Percentiles rank a stretch among this genome's conserved stretches.
phyloP scores from a whole-genome alignment of 1,139 yeast genomes.

The Kodamaea anthophila region DNA sequence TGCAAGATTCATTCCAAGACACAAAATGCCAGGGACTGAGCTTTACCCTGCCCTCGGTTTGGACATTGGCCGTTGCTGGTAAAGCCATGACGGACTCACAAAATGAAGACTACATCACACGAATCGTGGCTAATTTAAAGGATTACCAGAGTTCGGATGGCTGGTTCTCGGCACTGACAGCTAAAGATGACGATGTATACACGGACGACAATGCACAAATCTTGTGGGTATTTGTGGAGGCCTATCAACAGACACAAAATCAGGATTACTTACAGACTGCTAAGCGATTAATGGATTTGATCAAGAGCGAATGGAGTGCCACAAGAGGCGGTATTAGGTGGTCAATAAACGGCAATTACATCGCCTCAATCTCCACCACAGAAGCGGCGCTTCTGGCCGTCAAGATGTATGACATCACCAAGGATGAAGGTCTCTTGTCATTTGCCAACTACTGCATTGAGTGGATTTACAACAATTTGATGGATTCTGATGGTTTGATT shows the following conservation, averaged over 20 bases:
- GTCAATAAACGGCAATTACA: slow-evolving; percentile 10
- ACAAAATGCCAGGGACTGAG: slow-evolving; percentile 6
- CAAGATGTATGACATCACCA: slow-evolving; percentile 7
- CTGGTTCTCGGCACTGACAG: slow-evolving; percentile 12
- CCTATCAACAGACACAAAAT: slow-evolving; percentile 8
- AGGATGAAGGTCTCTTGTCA: slow-evolving; percentile 6
- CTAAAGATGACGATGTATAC: slow-evolving; percentile 11
- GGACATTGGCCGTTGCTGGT: slow-evolving; percentile 12
- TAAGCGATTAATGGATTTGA: slow-evolving; percentile 8
- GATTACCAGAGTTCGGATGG: slow-evolving; percentile 10
- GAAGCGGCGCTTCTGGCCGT: slow-evolving; percentile 14
- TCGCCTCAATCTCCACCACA: slow-evolving; percentile 12
- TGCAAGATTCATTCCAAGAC: slow-evolving; percentile 7
- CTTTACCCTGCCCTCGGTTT: slow-evolving; percentile 8
- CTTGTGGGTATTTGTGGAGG: slow-evolving; percentile 11
- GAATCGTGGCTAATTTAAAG: slow-evolving; percentile 7
- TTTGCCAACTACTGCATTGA: slow-evolving; percentile 10
- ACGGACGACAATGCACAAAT: slow-evolving; percentile 14
- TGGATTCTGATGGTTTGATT: slow-evolving; percentile 11
- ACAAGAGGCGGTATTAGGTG: slow-evolving; percentile 11
- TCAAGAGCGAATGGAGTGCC: slow-evolving; percentile 9
- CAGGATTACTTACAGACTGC: slow-evolving; percentile 8
- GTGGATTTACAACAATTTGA: slow-evolving; percentile 9
- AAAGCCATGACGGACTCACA: slow-evolving; percentile 9
- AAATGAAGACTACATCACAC: slow-evolving; percentile 5